Evolutionary conservation across 208 protist genomes (phyloP).

Genomic region (Trypanosoma lewisi): DNA sequence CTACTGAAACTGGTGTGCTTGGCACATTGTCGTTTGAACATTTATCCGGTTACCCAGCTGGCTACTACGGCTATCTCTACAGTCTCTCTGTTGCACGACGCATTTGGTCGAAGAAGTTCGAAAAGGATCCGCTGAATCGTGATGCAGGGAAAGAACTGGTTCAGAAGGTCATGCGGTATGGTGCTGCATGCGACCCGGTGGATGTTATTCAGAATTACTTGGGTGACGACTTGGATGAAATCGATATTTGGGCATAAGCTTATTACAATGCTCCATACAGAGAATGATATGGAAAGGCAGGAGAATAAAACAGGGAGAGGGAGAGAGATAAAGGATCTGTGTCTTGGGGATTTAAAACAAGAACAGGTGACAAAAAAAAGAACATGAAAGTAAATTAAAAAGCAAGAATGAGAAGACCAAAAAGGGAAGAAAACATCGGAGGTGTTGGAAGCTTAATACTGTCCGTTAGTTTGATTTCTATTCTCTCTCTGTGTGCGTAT

Average conservation of each 20-base stretch:
- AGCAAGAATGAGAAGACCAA: too few species aligned
- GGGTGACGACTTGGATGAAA: slow-evolving; percentile 78
- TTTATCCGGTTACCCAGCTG: slow-evolving; percentile 86
- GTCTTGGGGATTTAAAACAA: too few species aligned
- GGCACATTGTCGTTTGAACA: slow-evolving; percentile 87
- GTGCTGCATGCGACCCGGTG: slow-evolving; percentile 81
- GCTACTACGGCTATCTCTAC: slow-evolving; percentile 93
- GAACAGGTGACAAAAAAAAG: too few species aligned
- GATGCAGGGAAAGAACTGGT: slow-evolving; percentile 77
- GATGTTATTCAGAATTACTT: slow-evolving; percentile 82
- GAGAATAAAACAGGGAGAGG: slow-evolving; percentile 4
- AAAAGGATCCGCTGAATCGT: slow-evolving; percentile 81
- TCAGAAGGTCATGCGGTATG: slow-evolving; percentile 83
- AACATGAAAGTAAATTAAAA: too few species aligned
- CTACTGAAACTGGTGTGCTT: slow-evolving; percentile 67
- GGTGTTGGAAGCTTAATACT: too few species aligned
- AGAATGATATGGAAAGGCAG: slow-evolving; percentile 1
- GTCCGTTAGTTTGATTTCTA: too few species aligned
- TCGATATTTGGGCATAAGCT: slow-evolving; percentile 81
- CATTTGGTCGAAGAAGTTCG: slow-evolving; percentile 91
- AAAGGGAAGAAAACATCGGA: too few species aligned
- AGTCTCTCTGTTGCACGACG: slow-evolving; percentile 82
- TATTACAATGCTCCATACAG: not conserved
- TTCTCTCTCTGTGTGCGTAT: too few species aligned
- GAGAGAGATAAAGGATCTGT: too few species aligned